Evolutionary conservation across 352 stramenopile species (phyloP), one percentile per base, ranked within the genome.

Genomic region (Thalassiosira livingstoniorum): DNA sequence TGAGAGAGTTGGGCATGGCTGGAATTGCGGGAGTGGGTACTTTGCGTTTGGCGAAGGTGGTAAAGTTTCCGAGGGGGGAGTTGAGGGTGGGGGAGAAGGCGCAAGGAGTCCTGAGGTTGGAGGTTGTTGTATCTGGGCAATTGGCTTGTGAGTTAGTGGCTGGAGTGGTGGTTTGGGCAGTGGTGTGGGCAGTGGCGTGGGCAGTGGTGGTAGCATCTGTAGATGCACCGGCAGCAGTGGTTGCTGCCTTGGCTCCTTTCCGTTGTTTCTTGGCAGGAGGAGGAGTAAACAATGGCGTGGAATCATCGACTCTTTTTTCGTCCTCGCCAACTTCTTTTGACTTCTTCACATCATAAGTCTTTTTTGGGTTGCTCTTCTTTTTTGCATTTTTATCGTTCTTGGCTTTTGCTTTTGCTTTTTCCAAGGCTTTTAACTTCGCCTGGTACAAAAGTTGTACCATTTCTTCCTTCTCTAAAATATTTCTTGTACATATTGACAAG

Each of bases 1-100:
- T n/a, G n/a, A n/a, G n/a, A n/a, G n/a, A n/a, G n/a, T 21, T 51
- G 13, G 80, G 64, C 66, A 83, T 75, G 61, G 80, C 75, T 31
- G 80, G 80, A 15, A 83, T 87, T 25, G 70, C 63, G 18, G 77
- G 77, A 13, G 69, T 76, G 2, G 77, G 77, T 13, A 84, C 77
- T 58, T 78, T 72, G 18, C 29, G 61, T 60, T 80, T 80, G 18
- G 39, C 15, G n/a, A n/a, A n/a, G n/a, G n/a, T n/a, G 55, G 58
- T 27, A 62, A 73, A 75, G 4, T 68, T 45, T 58, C 47, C 72
- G 18, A 84, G 51, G 0, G 77, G 77, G 23, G 77, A 84, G 11
- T 39, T 84, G 29, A 57, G 53, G n/a, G 69, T 32, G 23, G 77
- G 77, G 51, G 69, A 80, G 60, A 76, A 84, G 31, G 65, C 63